Evolutionary conservation across 1,284 basidiomycete species (phyloP), one percentile per base, ranked within the genome.

Genomic region (Melampsora americana): DNA sequence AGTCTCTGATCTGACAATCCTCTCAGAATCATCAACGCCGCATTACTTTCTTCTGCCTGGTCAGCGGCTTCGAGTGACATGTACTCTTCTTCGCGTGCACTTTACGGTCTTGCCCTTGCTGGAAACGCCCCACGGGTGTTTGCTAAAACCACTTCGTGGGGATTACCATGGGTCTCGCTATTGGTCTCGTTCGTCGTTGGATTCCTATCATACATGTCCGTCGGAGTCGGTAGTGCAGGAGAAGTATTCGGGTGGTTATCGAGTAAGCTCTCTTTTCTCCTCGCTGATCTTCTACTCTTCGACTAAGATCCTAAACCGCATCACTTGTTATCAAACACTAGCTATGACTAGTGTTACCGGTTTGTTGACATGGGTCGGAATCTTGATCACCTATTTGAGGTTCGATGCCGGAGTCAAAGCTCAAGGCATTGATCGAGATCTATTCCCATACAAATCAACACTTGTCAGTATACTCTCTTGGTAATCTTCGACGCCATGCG

Each of bases 41-140:
- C 88, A 81, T 86, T 96, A 39, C 84, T 95, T 72, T 91, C 90
- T 35, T 91, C 91, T 0, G 93, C 93, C 0, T 92, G 90, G 87
- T 93, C 91, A 6, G 92, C 93, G 7, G 92, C 90, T 3, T 90
- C 89, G 42, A 90, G 90, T 79, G 90, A 93, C 80, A 82, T 95
- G 71, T 95, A 92, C 83, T 90, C 89, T 0, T 89, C 89, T 66
- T 85, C 85, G 42, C 83, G 87, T 69, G 86, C 86, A 30, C 82
- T 87, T 61, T 90, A 94, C 82, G 90, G 90, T 56, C 85, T 96
- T 74, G 88, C 93, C n/a, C 82, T 87, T 7, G 85, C 88, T 23
- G 89, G 90, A 0, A 90, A 92, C 79, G 92, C 92, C 0, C 93
- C 93, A 0, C 86, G 81, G 50, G 83, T 93, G 66, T 94, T 96